Conservation (phyloP, 2,329 filamentous ascomycete genomes). For the Colletotrichum zoysiae region DNA sequence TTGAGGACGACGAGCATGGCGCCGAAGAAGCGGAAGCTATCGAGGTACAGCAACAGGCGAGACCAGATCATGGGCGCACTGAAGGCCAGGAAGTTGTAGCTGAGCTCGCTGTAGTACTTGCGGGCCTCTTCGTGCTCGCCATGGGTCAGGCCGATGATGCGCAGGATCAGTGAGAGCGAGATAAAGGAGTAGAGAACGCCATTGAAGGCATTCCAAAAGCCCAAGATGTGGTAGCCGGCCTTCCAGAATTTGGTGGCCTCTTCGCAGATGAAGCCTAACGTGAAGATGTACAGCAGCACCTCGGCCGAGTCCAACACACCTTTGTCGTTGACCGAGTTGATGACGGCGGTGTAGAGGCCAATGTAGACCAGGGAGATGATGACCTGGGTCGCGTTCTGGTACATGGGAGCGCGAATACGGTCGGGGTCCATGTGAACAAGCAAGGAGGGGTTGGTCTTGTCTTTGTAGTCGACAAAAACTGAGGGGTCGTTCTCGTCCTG, state of each 20-base stretch:
- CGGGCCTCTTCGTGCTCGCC: conserved; percentile 64
- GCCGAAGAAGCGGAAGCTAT: conserved; percentile 95
- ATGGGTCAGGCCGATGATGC: conserved; percentile 82
- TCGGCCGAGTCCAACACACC: conserved; percentile 90
- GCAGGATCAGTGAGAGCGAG: conserved; percentile 80
- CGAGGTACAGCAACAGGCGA: conserved; percentile 90
- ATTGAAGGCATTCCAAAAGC: conserved; percentile 99
- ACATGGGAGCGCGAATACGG: conserved; percentile 90
- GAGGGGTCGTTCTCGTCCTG: conserved; percentile 92
- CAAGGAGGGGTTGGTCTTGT: conserved; percentile 83
- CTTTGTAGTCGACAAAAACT: conserved; percentile 89
- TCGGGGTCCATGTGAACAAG: conserved; percentile 91
- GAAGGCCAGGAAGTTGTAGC: conserved; percentile 95
- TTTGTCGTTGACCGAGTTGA: conserved; percentile 91
- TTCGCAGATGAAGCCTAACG: conserved; percentile 89
- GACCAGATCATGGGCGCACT: conserved; percentile 97
- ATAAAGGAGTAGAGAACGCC: conserved; percentile 83
- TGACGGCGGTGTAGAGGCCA: conserved; percentile 86
- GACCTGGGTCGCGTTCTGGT: conserved; percentile 92
- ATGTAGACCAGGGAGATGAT: conserved; percentile 87
- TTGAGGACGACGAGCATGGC: conserved; percentile 98
- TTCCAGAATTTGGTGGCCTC: conserved; percentile 93
- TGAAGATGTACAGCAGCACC: conserved; percentile 89
- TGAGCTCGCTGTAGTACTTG: conserved; percentile 78
- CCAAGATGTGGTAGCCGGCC: conserved; percentile 88